These are phyloP conservation scores for Funneliformis mosseae DNA, from an alignment of 192 early-diverging fungal genomes.

Conservation along the genomic window DNA sequence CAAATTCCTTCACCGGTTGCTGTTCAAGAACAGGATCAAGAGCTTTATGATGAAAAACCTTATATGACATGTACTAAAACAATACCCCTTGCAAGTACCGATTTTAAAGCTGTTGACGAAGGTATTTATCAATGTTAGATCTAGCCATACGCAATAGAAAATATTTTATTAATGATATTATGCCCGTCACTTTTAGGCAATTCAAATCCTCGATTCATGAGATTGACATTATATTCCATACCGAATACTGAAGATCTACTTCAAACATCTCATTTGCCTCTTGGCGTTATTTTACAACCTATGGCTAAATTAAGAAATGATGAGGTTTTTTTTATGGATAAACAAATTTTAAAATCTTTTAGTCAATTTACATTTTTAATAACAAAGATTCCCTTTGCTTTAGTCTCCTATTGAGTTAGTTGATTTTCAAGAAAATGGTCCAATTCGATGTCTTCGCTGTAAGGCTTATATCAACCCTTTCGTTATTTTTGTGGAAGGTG, in stretches of 20 bases:
- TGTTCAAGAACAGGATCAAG: slow-evolving; percentile 84
- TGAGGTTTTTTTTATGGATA: slow-evolving; percentile 56
- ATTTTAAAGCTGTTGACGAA: slow-evolving; percentile 85
- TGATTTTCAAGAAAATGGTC: slow-evolving; percentile 84
- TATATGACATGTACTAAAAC: slow-evolving; percentile 73
- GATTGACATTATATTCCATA: slow-evolving; percentile 86
- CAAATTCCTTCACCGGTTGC: slow-evolving; percentile 89
- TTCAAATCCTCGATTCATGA: slow-evolving; percentile 87
- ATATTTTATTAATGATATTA: not conserved
- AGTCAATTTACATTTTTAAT: not conserved
- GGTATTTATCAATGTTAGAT: slow-evolving; percentile 46
- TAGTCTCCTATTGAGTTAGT: slow-evolving; percentile 74
- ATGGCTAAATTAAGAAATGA: slow-evolving; percentile 78
- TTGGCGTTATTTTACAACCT: slow-evolving; percentile 90
- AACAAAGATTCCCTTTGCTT: not conserved
- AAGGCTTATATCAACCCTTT: slow-evolving; percentile 94
- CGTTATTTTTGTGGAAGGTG: slow-evolving; percentile 86
- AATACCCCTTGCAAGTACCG: slow-evolving; percentile 79
- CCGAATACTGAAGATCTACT: slow-evolving; percentile 82
- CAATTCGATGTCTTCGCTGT: slow-evolving; percentile 88
- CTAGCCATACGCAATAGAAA: not conserved
- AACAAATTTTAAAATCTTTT: not conserved
- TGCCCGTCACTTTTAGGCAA: slow-evolving; percentile 56
- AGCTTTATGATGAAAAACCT: slow-evolving; percentile 59
- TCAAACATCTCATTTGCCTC: slow-evolving; percentile 76